Evolutionary conservation across 2,329 filamentous ascomycete species (phyloP), one percentile per base, ranked within the genome.

Genomic region (Metarhizium rileyi): DNA sequence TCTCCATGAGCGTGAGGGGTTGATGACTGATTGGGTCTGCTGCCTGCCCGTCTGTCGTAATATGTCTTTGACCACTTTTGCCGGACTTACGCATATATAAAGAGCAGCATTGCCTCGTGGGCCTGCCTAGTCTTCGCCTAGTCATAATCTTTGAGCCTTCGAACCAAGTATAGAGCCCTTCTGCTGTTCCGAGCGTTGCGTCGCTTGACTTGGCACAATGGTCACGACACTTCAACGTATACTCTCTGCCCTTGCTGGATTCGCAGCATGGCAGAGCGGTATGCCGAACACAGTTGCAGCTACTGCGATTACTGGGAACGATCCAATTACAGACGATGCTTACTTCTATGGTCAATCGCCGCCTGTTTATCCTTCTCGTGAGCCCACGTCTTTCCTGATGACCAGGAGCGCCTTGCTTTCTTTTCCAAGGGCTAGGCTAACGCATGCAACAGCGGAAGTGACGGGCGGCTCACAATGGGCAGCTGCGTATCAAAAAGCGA

Each of bases 401-500:
- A n/a, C n/a, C n/a, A n/a, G n/a, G n/a, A n/a, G n/a, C n/a, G n/a
- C n/a, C n/a, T n/a, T n/a, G n/a, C n/a, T n/a, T n/a, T n/a, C n/a
- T n/a, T n/a, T n/a, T 33, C 16, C 30, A 12, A 3, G 12, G 14
- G 40, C 20, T 9, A 23, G 4, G 40, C 38, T 46, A 42, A 49
- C 10, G 23, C 5, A 18, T 10, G 16, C 16, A n/a, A 22, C 22
- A 76, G 73, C 74, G n/a, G 59, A 69, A 28, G 68, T 82, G 71
- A 73, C 65, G 55, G 84, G 84, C 16, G 66, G 74, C 9, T 9
- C 28, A 5, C 20, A 78, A 38, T 93, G 88, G 88, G 72, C 72
- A 3, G 72, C 75, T 16, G 81, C 87, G 5, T 83, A 86, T 57
- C 64, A 69, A 20, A 86, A 83, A 61, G 87, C 88, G 0, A 73